Conservation (phyloP, 441 rosid genomes). For the Erodium texanum region DNA sequence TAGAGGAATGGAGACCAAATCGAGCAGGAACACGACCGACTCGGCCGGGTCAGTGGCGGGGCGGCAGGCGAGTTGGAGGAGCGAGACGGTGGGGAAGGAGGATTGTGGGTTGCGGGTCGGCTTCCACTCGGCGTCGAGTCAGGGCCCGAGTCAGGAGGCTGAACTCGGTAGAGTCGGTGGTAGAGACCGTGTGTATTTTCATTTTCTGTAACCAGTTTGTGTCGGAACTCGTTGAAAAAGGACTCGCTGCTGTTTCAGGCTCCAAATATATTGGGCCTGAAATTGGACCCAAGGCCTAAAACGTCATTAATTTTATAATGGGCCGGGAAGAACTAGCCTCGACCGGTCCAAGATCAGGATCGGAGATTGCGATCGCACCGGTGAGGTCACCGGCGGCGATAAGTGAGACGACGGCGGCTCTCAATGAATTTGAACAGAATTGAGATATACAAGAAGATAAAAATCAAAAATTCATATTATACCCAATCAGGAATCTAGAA, state of each 20-base stretch:
- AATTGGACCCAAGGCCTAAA: too few relatives aligned
- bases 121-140: constrained; percentile 85
- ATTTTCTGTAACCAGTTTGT: neutral
- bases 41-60: constrained; percentile 20
- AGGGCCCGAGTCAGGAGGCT: constrained; percentile 36
- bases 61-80: constrained; percentile 65
- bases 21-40: constrained; percentile 57
- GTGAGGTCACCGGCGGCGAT: too few relatives aligned
- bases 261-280: too few relatives aligned
- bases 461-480: too few relatives aligned
- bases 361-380: too few relatives aligned
- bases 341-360: too few relatives aligned
- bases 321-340: too few relatives aligned
- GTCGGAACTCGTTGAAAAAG: neutral
- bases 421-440: too few relatives aligned
- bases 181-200: constrained; percentile 36
- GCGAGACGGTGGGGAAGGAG: constrained; percentile 56
- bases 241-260: neutral
- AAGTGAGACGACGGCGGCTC: too few relatives aligned
- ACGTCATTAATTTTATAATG: too few relatives aligned
- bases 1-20: constrained; percentile 43
- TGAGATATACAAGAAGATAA: too few relatives aligned
- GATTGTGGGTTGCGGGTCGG: constrained; percentile 33
- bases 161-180: constrained; percentile 66
- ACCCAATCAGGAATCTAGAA: too few relatives aligned